Percentiles rank a stretch among this genome's conserved stretches.
Evolutionary conservation across 306 rosid species (phyloP).

Genomic region (Nissolia schottii): DNA sequence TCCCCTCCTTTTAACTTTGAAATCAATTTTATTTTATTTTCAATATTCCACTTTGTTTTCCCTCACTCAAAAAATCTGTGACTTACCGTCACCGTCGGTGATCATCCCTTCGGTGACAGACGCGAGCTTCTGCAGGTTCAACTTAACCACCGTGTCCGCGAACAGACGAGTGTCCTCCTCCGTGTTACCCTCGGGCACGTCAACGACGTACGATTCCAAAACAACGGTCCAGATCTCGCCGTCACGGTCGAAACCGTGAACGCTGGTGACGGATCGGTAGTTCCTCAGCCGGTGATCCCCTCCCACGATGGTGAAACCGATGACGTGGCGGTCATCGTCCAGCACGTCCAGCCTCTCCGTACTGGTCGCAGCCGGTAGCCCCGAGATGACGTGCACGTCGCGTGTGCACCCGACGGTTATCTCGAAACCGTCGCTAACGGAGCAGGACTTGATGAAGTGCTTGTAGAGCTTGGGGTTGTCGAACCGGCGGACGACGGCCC

Average conservation of each 20-base stretch:
- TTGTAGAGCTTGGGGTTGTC: constrained; percentile 73
- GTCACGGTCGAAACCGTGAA: constrained; percentile 55
- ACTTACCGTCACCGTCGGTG: constrained; percentile 47
- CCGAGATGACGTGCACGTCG: constrained; percentile 73
- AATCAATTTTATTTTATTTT: background rate
- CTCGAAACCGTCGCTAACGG: constrained; percentile 39
- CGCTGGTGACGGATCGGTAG: constrained; percentile 65
- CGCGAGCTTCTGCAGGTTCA: constrained; percentile 82
- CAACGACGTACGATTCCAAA: constrained; percentile 74
- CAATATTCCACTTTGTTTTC: background rate
- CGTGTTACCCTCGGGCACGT: constrained; percentile 85
- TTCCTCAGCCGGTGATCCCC: constrained; percentile 76
- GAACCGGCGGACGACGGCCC: constrained; percentile 67
- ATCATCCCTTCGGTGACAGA: constrained; percentile 52
- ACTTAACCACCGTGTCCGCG: constrained; percentile 70
- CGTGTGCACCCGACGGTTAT: constrained; percentile 66
- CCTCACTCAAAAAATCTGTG: constrained; percentile 2
- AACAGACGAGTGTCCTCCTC: constrained; percentile 81
- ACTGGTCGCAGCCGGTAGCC: constrained; percentile 77
- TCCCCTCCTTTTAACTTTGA: background rate
- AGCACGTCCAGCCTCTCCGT: constrained; percentile 70
- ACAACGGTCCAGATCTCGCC: constrained; percentile 73
- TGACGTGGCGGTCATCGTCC: constrained; percentile 61
- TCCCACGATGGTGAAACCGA: constrained; percentile 67
- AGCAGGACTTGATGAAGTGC: constrained; percentile 84